Evolutionary conservation across 176 grass and related monocot genomes (phyloP).

Genomic region (Puya raimondii): DNA sequence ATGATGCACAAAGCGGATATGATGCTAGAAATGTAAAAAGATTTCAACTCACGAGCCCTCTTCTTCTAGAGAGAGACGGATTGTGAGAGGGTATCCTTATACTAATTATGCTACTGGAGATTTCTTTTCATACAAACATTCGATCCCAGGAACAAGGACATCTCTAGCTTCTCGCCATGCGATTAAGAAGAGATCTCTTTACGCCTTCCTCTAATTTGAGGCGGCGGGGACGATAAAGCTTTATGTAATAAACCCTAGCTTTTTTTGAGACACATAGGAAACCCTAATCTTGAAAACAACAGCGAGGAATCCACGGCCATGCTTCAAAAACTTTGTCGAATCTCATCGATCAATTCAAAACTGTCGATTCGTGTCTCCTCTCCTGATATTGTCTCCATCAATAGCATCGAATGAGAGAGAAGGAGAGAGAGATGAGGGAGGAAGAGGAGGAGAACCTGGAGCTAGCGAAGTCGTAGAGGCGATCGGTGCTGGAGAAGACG

Average conservation of each 20-base stretch:
- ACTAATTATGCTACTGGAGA: no score
- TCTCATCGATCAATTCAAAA: no score
- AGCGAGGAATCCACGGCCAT: no score
- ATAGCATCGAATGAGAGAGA: constrained; percentile 8
- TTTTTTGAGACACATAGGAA: background rate
- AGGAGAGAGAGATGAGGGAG: background rate
- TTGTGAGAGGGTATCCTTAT: no score
- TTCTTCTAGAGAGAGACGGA: no score
- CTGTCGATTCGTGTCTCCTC: no score
- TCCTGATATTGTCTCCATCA: background rate
- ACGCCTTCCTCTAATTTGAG: background rate
- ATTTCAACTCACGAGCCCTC: no score
- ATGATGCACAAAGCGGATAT: no score
- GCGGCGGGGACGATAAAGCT: background rate
- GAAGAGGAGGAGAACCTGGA: constrained; percentile 34
- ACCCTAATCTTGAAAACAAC: background rate
- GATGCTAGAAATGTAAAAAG: no score
- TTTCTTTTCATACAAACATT: background rate
- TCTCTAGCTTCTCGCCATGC: no score
- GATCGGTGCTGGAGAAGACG: constrained; percentile 62
- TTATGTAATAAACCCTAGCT: no score
- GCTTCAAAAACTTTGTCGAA: no score
- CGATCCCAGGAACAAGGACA: background rate
- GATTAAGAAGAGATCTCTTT: background rate
- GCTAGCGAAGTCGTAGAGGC: constrained; percentile 59